Base-by-base conservation (phyloP, 208 protist genomes). In the Trypanosoma rangeli region DNA sequence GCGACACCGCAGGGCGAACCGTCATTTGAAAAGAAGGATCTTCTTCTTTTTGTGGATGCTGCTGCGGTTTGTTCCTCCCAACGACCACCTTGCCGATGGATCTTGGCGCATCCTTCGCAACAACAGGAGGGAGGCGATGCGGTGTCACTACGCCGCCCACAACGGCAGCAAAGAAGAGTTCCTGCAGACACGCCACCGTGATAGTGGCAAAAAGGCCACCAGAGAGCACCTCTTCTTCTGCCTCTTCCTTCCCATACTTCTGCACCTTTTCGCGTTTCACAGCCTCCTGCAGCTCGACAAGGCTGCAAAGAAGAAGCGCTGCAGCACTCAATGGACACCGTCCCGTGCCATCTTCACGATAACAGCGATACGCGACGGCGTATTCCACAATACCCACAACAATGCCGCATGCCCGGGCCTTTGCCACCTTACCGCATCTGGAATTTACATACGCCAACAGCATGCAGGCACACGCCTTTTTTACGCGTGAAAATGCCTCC, bases 361-460 rank as follows among this genome's bases (percentile, higher is more conserved):
- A 64, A 15, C 29, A 60, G 18, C 35, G 55, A 28, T 77, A 77
- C 9, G 72, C 46, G 33, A 89, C 64, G 7, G 87, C 64, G 74
- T 83, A 87, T 57, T 89, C 83, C n/a, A 93, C 46, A 24, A 93
- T 50, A 60, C 87, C 87, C 16, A 82, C 76, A 0, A 90, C 68
- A 8, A 93, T 76, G 57, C 87, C 87, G 56, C 73, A 71, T 15
- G 68, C 39, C 81, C 66, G 64, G n/a, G 66, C 63, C 26, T 33
- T 49, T 15, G 57, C 52, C 24, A 37, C 37, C 26, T 57, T 59
- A 55, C 39, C 64, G 53, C 49, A 37, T 39, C 68, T 54, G 46
- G 73, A 66, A 55, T 74, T 70, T 13, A 84, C 68, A 37, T 76
- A 82, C 7, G 73, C 77, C 33, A 79, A 28, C 18, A 86, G 55